Percentiles rank a stretch among this genome's conserved stretches.
These are phyloP conservation scores for Pseudogymnoascus sp. DNA, from an alignment of 2,329 filamentous ascomycete species.

Conservation along the genomic window DNA sequence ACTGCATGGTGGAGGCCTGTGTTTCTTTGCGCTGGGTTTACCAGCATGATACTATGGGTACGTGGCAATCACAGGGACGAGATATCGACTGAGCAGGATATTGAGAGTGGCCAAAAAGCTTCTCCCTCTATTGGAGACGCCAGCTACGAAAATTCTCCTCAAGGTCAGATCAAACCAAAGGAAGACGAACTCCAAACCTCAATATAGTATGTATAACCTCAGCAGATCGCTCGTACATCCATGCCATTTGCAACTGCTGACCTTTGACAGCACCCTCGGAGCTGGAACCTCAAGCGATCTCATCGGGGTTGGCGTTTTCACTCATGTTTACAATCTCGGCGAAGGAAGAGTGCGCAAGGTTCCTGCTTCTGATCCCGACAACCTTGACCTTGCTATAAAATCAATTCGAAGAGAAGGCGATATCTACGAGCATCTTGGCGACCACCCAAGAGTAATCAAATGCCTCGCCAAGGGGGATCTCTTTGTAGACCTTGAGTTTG, in stretches of 20 bases:
- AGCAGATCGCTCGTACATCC: not conserved
- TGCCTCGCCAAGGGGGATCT: conserved; percentile 9
- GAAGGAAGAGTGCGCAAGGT: conserved; percentile 14
- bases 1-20: not conserved
- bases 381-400: conserved; percentile 15
- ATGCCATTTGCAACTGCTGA: not conserved
- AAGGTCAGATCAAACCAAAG: not conserved
- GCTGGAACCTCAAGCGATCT: conserved; percentile 6
- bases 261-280: not conserved
- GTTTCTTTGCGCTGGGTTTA: not conserved
- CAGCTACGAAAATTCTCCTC: not conserved
- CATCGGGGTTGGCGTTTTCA: conserved; percentile 15
- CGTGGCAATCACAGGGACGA: not conserved
- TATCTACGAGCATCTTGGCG: conserved; percentile 11
- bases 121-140: not conserved
- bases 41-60: not conserved
- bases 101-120: not conserved
- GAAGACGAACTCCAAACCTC: not conserved
- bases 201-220: not conserved
- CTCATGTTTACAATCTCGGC: conserved; percentile 13
- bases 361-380: conserved; percentile 12
- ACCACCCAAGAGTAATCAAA: conserved; percentile 13
- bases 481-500: too few relatives aligned
- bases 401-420: conserved; percentile 16
- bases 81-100: not conserved